Evolutionary conservation across 331 rosid genomes (phyloP), one percentile per base, ranked within the genome.

Genomic region (Saraca asoca): DNA sequence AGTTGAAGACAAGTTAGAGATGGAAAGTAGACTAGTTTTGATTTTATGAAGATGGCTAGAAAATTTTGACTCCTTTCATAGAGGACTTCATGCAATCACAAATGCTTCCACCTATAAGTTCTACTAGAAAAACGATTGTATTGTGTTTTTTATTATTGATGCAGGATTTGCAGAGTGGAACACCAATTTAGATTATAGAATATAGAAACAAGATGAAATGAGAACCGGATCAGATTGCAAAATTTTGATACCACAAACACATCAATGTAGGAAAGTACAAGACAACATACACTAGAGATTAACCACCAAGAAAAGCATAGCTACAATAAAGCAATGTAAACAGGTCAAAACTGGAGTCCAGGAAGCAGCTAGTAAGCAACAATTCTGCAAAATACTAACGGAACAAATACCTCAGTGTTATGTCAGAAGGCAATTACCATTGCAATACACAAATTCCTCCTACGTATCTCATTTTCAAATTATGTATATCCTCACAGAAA

Each of bases 391-490:
- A 61, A 33, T 12, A 29, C 24, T 11, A 52, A n/a, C 63, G 11
- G 33, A 53, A 67, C 15, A 13, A 43, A 41, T 1, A 24, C 31
- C 31, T 24, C 31, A 24, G 31, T 24, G 31, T 24, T 1, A 24
- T 24, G 31, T 24, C 31, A 24, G 3, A 24, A 24, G 2, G 2
- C 3, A 16, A 9, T 13, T 58, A 58, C 51, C 58, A 70, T 39
- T 65, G 68, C 18, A 33, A 18, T 7, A 14, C 54, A 51, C 2
- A 8, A 33, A 19, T 17, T 12, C 39, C 7, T 58, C 34, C 12
- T 19, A 51, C 17, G 33, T 48, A 42, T n/a, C 19, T 50, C 14
- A 68, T 49, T 73, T 46, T 65, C 31, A 57, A 37, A 58, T 66
- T 11, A 68, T 16, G 7, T 1, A 5, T 5, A 8, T 18, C 68